phyloP scores from a whole-genome alignment of 2,329 filamentous ascomycete species.

The Gnomoniopsis sp. region DNA sequence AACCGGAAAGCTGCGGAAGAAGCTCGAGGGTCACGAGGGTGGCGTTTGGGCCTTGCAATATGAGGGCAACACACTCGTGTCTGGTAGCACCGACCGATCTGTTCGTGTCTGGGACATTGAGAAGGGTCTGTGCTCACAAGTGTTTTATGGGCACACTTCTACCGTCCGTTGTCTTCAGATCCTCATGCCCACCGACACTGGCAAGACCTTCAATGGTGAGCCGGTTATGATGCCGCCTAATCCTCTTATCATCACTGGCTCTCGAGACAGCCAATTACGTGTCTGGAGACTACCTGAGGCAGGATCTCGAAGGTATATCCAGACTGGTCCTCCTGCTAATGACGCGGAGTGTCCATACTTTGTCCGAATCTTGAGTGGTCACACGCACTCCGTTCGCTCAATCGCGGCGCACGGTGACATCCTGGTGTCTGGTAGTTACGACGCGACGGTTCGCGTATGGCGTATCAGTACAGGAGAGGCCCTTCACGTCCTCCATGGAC shows the following conservation, averaged over 20 bases:
- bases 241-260: slow-evolving; percentile 95
- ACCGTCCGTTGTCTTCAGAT: slow-evolving; percentile 96
- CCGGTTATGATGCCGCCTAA: slow-evolving; percentile 88
- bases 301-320: slow-evolving; percentile 73
- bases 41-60: slow-evolving; percentile 98
- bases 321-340: slow-evolving; percentile 70
- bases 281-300: slow-evolving; percentile 91
- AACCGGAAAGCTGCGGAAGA: slow-evolving; percentile 79
- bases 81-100: slow-evolving; percentile 91
- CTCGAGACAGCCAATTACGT: slow-evolving; percentile 86
- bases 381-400: slow-evolving; percentile 89
- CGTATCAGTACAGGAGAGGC: slow-evolving; percentile 93
- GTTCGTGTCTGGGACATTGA: slow-evolving; percentile 99
- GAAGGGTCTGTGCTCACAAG: slow-evolving; percentile 84
- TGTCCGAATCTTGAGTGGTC: slow-evolving; percentile 79
- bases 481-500: slow-evolving; percentile 78
- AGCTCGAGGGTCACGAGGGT: slow-evolving; percentile 89
- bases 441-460: slow-evolving; percentile 94
- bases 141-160: slow-evolving; percentile 96
- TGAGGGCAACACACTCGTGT: slow-evolving; percentile 90
- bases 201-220: slow-evolving; percentile 64
- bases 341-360: slow-evolving; percentile 90
- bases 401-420: slow-evolving; percentile 95
- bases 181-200: slow-evolving; percentile 78
- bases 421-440: slow-evolving; percentile 95